phyloP scores from a whole-genome alignment of 140 eudicot genomes.

The Stevia rebaudiana region DNA sequence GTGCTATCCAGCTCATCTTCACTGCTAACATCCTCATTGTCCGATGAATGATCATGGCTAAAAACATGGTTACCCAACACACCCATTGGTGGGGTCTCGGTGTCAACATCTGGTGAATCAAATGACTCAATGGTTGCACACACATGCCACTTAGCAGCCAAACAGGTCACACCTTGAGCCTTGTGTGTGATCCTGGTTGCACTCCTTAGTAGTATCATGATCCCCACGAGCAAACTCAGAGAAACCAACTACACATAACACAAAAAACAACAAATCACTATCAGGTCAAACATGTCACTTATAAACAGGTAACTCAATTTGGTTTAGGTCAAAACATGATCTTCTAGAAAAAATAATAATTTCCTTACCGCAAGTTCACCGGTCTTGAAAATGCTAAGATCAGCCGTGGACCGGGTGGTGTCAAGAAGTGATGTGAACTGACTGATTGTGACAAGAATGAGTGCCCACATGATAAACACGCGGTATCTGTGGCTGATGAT shows the following conservation, averaged over 20 bases:
- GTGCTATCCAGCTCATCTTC: slow-evolving; percentile 85
- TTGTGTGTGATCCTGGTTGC: slow-evolving; percentile 91
- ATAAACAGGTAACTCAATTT: background rate
- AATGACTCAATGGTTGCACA: slow-evolving; percentile 77
- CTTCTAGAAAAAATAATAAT: background rate
- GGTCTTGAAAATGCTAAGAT: slow-evolving; percentile 45
- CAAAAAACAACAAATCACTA: background rate
- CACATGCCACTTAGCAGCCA: slow-evolving; percentile 93
- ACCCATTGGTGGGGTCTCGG: slow-evolving; percentile 48
- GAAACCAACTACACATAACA: slow-evolving; percentile 58
- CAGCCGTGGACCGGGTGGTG: slow-evolving; percentile 56
- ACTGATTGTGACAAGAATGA: slow-evolving; percentile 60
- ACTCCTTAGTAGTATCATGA: slow-evolving; percentile 67
- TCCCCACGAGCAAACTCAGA: slow-evolving; percentile 75
- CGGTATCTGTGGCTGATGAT: slow-evolving; percentile 85
- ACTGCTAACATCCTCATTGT: slow-evolving; percentile 61
- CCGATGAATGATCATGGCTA: slow-evolving; percentile 32
- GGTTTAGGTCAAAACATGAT: background rate
- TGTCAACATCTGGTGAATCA: slow-evolving; percentile 50
- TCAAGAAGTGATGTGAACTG: slow-evolving; percentile 63
- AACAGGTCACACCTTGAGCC: slow-evolving; percentile 76
- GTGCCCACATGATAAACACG: slow-evolving; percentile 53
- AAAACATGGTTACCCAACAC: slow-evolving; percentile 23
- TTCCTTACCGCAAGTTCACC: slow-evolving; percentile 88
- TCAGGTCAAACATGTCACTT: background rate